Evolutionary conservation across 1,284 basidiomycete genomes (phyloP), one percentile per base, ranked within the genome.

Genomic region (Ceratobasidium sp.): DNA sequence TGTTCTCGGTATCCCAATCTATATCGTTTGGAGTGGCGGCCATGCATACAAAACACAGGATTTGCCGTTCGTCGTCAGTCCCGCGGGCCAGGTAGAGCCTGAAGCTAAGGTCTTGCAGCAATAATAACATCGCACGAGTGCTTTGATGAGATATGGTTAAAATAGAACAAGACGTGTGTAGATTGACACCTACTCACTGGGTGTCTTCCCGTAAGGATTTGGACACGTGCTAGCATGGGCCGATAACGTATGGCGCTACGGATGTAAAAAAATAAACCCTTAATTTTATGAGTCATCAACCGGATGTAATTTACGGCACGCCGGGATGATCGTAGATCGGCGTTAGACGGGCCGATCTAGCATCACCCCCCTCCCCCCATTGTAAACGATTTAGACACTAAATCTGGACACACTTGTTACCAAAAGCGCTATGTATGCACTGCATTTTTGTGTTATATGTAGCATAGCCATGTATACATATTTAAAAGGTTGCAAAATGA

Each of bases 361-460:
- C 18, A 52, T 52, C 18, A 52, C 50, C 50, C 50, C 50, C 50
- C 50, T 52, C 50, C 50, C 50, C 50, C 50, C 50, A 52, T 52
- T 7, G 50, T 52, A 52, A 20, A 52, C 20, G 18, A 52, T 52
- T 52, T 52, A n/a, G 50, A 52, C 50, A n/a, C n/a, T n/a, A n/a
- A n/a, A n/a, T n/a, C n/a, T n/a, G n/a, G n/a, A n/a, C n/a, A n/a
- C n/a, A n/a, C n/a, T n/a, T n/a, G n/a, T n/a, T n/a, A n/a, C n/a
- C n/a, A n/a, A n/a, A n/a, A n/a, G n/a, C n/a, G n/a, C n/a, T n/a
- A n/a, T n/a, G n/a, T n/a, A n/a, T n/a, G n/a, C n/a, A n/a, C n/a
- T n/a, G n/a, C n/a, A n/a, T n/a, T n/a, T n/a, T n/a, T n/a, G n/a
- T n/a, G n/a, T n/a, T n/a, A n/a, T n/a, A n/a, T n/a, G n/a, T n/a